Percentiles rank a stretch among this genome's conserved stretches.
These are phyloP conservation scores for Aphanomyces astaci DNA, from an alignment of 352 stramenopile genomes.

Conservation along the genomic window DNA sequence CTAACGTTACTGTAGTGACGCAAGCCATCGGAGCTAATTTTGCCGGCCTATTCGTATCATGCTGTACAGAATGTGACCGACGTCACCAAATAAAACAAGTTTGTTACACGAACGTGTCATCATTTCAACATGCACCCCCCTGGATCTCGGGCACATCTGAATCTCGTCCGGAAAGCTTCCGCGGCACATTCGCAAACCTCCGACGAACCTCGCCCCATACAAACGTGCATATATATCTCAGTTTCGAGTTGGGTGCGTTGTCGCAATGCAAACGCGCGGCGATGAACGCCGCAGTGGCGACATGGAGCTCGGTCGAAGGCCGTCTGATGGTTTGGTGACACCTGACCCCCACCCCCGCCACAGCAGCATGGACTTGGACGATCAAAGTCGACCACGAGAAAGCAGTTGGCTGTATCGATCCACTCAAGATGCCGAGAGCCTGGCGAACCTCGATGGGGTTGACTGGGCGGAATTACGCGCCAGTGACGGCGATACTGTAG, in stretches of 20 bases:
- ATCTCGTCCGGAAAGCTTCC: not conserved
- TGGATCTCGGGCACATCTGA: not conserved
- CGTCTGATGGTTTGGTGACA: not conserved
- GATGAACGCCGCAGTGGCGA: not conserved
- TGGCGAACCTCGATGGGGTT: not conserved
- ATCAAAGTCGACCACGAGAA: not conserved
- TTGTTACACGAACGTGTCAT: no score
- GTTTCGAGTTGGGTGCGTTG: not conserved
- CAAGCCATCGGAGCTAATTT: no score
- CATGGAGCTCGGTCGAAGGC: not conserved
- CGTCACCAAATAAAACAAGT: no score
- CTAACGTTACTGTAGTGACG: no score
- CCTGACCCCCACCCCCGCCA: not conserved
- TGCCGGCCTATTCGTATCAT: no score
- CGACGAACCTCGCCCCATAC: not conserved
- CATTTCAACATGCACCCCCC: no score
- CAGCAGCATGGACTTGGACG: not conserved
- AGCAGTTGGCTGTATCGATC: constrained; percentile 20
- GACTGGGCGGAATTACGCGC: not conserved
- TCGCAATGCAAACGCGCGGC: not conserved
- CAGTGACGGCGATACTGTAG: not conserved
- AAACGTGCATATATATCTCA: not conserved
- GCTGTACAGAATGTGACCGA: no score
- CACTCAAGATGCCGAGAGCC: constrained; percentile 2
- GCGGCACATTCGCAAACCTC: not conserved